Evolutionary conservation across 169 alveolate genomes (phyloP).

Genomic region (Eimeria brunetti): DNA sequence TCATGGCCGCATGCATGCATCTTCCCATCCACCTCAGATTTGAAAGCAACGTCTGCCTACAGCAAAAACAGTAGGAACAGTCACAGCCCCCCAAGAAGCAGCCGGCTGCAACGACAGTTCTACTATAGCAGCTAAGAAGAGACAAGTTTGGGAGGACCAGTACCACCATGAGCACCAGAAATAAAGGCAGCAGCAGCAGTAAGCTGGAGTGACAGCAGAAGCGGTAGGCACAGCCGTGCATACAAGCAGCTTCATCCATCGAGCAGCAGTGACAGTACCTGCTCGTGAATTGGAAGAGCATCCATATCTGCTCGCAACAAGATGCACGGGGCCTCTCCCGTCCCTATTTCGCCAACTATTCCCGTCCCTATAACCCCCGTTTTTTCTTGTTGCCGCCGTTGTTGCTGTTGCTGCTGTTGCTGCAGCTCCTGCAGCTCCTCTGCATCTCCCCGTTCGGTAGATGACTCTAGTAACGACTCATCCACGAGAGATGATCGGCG

Average conservation of each 20-base stretch:
- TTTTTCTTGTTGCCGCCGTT: neutral
- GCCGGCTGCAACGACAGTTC: neutral
- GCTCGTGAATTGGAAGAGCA: slow-evolving; percentile 80
- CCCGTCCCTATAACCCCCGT: slow-evolving; percentile 74
- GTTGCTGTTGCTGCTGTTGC: slow-evolving; percentile 45
- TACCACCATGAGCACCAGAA: neutral
- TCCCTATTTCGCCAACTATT: slow-evolving; percentile 79
- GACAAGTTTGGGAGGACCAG: neutral
- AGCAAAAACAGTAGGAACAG: neutral
- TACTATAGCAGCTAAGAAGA: neutral
- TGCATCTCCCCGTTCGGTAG: slow-evolving; percentile 38
- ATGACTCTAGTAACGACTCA: slow-evolving; percentile 20
- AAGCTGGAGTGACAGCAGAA: neutral
- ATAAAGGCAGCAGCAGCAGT: neutral
- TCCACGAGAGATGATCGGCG: slow-evolving; percentile 37
- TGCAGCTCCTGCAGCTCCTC: slow-evolving; percentile 47
- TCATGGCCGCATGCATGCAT: slow-evolving; percentile 87
- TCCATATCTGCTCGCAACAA: slow-evolving; percentile 82
- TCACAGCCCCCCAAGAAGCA: neutral
- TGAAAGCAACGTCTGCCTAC: slow-evolving; percentile 76
- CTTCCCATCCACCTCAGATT: slow-evolving; percentile 66
- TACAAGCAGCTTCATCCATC: neutral
- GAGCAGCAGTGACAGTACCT: slow-evolving; percentile 42
- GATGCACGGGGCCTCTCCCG: slow-evolving; percentile 78
- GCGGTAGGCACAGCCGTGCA: neutral